Conservation (phyloP, 2,329 filamentous ascomycete species). For the Diatrype stigma region DNA sequence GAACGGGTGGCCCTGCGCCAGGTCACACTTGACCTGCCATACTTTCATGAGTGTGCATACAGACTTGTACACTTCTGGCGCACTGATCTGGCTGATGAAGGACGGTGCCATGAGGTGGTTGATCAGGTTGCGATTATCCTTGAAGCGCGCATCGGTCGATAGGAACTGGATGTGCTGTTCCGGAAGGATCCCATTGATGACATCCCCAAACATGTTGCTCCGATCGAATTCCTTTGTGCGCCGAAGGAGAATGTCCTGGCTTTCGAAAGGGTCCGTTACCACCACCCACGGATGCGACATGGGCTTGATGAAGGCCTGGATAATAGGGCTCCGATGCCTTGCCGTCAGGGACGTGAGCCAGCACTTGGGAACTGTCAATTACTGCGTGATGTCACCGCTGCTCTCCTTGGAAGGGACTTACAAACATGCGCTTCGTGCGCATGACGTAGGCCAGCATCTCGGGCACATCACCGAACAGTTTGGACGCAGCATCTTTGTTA, state of each 20-base stretch:
- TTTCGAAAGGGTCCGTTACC: conserved; percentile 37
- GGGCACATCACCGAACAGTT: conserved; percentile 39
- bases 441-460: conserved; percentile 33
- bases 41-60: conserved; percentile 27
- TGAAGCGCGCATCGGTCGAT: conserved; percentile 28
- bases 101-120: conserved; percentile 34
- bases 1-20: conserved; percentile 29
- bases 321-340: conserved; percentile 35
- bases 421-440: conserved; percentile 28
- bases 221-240: conserved; percentile 42
- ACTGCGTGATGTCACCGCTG: not conserved
- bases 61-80: conserved; percentile 29
- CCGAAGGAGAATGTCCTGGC: conserved; percentile 40
- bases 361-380: conserved; percentile 12
- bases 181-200: conserved; percentile 29
- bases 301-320: conserved; percentile 44
- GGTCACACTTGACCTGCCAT: conserved; percentile 29
- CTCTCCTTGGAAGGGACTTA: conserved; percentile 10
- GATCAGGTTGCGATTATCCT: conserved; percentile 29
- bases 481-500: conserved; percentile 30
- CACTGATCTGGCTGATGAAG: conserved; percentile 30
- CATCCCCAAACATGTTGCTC: conserved; percentile 26
- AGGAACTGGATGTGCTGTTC: conserved; percentile 29
- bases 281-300: conserved; percentile 39
- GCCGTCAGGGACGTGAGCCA: conserved; percentile 27